Conservation (phyloP, 2,329 filamentous ascomycete species). For the Hypoxylon sp. region DNA sequence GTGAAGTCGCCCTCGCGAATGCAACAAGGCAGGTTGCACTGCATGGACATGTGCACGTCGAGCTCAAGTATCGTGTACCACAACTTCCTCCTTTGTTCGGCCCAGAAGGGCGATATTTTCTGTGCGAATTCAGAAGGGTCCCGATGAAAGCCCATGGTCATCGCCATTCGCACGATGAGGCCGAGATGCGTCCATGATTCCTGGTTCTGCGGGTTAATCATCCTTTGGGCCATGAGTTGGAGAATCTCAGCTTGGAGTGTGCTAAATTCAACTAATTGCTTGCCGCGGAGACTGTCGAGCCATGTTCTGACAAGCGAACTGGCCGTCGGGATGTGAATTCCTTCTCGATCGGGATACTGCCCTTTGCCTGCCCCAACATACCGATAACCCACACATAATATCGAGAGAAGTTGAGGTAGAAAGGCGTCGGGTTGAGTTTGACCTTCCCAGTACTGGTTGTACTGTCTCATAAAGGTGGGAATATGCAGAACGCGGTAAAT, state of each 20-base stretch:
- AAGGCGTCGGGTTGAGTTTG: constrained; percentile 64
- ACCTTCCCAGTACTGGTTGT: constrained; percentile 67
- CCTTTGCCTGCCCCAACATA: constrained; percentile 67
- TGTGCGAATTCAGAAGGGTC: constrained; percentile 68
- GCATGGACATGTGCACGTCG: constrained; percentile 68
- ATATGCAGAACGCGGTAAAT: constrained; percentile 69
- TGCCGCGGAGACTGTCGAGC: constrained; percentile 67
- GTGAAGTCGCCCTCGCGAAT: constrained; percentile 69
- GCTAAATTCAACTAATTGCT: constrained; percentile 66
- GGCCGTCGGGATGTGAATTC: constrained; percentile 70
- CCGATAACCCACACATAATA: constrained; percentile 68
- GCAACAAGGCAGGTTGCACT: constrained; percentile 66
- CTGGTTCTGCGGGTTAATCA: constrained; percentile 64
- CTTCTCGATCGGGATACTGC: constrained; percentile 67
- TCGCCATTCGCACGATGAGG: constrained; percentile 69
- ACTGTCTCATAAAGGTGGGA: constrained; percentile 66
- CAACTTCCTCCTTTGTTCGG: constrained; percentile 68
- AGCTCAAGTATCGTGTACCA: constrained; percentile 72
- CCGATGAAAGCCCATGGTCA: constrained; percentile 72
- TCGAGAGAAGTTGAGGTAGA: constrained; percentile 67
- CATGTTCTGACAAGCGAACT: constrained; percentile 68
- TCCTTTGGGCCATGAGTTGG: constrained; percentile 67
- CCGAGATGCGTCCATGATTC: constrained; percentile 70
- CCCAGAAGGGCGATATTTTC: constrained; percentile 65
- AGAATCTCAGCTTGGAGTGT: constrained; percentile 69